Evolutionary conservation across 768 basidiomycete genomes (phyloP).

Genomic region (Xerocomus potaroensis): DNA sequence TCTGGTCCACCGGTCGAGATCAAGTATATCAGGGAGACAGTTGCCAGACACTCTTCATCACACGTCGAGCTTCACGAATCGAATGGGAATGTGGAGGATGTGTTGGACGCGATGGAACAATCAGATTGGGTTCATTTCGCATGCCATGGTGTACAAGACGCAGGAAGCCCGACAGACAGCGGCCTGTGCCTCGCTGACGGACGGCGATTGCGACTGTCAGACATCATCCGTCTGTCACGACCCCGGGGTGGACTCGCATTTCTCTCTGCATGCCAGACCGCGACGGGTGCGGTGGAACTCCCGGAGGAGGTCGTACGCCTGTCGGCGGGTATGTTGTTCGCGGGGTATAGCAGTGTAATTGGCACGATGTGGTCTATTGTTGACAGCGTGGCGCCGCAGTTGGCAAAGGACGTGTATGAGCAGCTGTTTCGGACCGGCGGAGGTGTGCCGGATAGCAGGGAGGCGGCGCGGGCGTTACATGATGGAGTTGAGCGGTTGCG

Average conservation of each 20-base stretch:
- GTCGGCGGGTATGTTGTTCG: slow-evolving; percentile 36
- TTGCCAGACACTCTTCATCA: not conserved
- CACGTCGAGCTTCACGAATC: not conserved
- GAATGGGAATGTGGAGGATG: not conserved
- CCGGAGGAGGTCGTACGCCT: slow-evolving; percentile 38
- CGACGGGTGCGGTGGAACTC: slow-evolving; percentile 4
- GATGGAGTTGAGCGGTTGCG: not conserved
- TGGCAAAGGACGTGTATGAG: slow-evolving; percentile 32
- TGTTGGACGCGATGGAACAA: not conserved
- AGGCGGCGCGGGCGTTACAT: not conserved
- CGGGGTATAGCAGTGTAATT: slow-evolving; percentile 31
- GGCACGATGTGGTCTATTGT: slow-evolving; percentile 42
- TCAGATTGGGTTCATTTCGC: not conserved
- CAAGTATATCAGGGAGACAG: not conserved
- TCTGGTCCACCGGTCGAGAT: not conserved
- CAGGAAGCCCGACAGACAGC: not conserved
- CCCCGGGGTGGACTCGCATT: not conserved
- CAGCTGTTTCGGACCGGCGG: not conserved
- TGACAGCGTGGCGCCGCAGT: slow-evolving; percentile 32
- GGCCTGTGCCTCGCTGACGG: not conserved
- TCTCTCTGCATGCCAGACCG: not conserved
- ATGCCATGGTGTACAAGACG: not conserved
- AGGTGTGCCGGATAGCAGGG: not conserved
- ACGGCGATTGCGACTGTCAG: not conserved
- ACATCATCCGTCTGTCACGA: not conserved